phyloP scores from a whole-genome alignment of 2,329 filamentous ascomycete genomes.

The Phialemonium atrogriseum region DNA sequence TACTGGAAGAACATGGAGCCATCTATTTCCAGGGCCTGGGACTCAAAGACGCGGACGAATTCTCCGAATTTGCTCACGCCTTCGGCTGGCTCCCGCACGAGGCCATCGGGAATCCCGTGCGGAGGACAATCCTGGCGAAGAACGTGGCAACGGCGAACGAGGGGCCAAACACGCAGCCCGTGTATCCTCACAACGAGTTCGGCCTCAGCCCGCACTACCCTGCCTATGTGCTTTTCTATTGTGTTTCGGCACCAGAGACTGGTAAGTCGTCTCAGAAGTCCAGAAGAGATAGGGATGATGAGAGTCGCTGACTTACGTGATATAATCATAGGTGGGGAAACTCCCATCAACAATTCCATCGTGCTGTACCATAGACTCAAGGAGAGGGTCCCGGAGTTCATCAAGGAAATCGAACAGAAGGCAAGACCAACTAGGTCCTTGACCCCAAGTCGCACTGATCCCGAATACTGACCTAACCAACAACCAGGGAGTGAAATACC shows the following conservation, averaged over 20 bases:
- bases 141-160: constrained; percentile 20
- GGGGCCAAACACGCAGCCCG: constrained; percentile 15
- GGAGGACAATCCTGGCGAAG: constrained; percentile 14
- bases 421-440: not conserved
- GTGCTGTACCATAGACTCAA: constrained; percentile 13
- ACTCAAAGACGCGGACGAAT: constrained; percentile 12
- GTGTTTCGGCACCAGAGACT: constrained; percentile 13
- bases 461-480: not conserved
- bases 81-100: constrained; percentile 17
- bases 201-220: constrained; percentile 16
- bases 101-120: constrained; percentile 17
- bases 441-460: not conserved
- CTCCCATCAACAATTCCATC: constrained; percentile 16
- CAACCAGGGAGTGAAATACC: constrained; percentile 14
- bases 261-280: constrained; percentile 6
- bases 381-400: constrained; percentile 13
- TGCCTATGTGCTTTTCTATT: constrained; percentile 17
- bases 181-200: constrained; percentile 19
- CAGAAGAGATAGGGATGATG: too few species aligned
- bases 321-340: constrained; percentile 12
- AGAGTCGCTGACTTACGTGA: not conserved
- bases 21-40: constrained; percentile 17
- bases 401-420: constrained; percentile 13
- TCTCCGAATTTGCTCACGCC: constrained; percentile 16
- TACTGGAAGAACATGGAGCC: constrained; percentile 12